Evolutionary conservation across 163 green algal species (phyloP).

Genomic region (Scenedesmus sp.): DNA sequence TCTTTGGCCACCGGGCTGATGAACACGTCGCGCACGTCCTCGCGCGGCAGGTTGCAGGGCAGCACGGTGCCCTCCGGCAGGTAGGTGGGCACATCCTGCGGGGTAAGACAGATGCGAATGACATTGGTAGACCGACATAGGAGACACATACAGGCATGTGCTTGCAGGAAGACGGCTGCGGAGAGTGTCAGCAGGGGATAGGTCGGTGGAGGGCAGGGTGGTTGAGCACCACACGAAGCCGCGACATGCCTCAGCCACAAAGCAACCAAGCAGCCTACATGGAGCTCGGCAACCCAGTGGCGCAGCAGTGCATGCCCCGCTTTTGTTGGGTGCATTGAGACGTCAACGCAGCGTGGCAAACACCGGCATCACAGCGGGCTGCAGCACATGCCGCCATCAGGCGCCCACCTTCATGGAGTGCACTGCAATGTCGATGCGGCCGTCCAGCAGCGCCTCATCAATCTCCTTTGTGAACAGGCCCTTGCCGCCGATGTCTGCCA

Average conservation of each 20-base stretch:
- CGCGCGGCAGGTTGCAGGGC: slow-evolving; percentile 97
- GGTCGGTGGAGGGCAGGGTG: neutral
- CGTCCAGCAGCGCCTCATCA: slow-evolving; percentile 96
- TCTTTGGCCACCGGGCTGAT: slow-evolving; percentile 87
- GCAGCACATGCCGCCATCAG: neutral
- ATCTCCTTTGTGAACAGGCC: slow-evolving; percentile 99
- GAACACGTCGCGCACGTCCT: slow-evolving; percentile 99
- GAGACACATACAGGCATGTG: neutral
- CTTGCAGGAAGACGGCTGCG: neutral
- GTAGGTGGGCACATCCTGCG: slow-evolving; percentile 98
- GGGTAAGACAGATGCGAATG: neutral
- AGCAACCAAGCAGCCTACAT: too few relatives aligned
- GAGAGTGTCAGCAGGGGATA: neutral
- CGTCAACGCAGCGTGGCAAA: slow-evolving; percentile 84
- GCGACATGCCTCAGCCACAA: neutral
- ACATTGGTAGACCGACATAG: neutral
- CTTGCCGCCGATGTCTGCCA: slow-evolving; percentile 99
- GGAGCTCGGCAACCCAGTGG: too few relatives aligned
- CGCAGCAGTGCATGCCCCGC: slow-evolving; percentile 50
- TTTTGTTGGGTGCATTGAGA: slow-evolving; percentile 99
- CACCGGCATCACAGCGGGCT: too few relatives aligned
- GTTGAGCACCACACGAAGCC: neutral
- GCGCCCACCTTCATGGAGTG: slow-evolving; percentile 99
- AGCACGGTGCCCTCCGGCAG: slow-evolving; percentile 95
- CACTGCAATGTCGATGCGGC: slow-evolving; percentile 97